Evolutionary conservation across 1,284 basidiomycete species (phyloP).

Genomic region (Mycosarcoma mackinlayi): DNA sequence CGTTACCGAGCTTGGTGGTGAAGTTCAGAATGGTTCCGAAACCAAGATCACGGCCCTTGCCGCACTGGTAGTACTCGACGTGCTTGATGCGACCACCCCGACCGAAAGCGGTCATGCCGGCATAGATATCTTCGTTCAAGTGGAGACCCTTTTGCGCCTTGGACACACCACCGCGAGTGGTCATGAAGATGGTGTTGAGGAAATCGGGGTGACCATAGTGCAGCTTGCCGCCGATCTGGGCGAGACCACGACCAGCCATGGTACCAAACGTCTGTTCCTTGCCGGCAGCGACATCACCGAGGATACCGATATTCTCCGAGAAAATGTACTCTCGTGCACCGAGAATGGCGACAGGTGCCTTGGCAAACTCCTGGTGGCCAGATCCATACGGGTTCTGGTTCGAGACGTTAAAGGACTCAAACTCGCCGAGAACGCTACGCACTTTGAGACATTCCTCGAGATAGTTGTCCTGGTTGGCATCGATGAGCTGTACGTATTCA

Average conservation of each 20-base stretch:
- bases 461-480: conserved; percentile 99
- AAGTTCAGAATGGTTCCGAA: conserved; percentile 99
- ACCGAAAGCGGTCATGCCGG: conserved; percentile 97
- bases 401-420: conserved; percentile 90
- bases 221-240: conserved; percentile 97
- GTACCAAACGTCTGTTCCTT: conserved; percentile 99
- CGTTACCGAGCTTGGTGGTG: conserved; percentile 99
- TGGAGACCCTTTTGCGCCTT: conserved; percentile 99
- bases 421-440: conserved; percentile 96
- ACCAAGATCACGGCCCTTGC: conserved; percentile 97
- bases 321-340: conserved; percentile 99
- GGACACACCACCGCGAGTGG: conserved; percentile 95
- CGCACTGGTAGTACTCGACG: conserved; percentile 96
- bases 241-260: conserved; percentile 89
- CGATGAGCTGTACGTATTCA: conserved; percentile 98
- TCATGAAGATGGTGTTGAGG: conserved; percentile 98
- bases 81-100: conserved; percentile 98
- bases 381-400: conserved; percentile 92
- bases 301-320: conserved; percentile 99
- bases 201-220: conserved; percentile 99
- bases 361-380: conserved; percentile 74
- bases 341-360: conserved; percentile 92
- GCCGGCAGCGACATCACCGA: conserved; percentile 96
- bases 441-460: conserved; percentile 99
- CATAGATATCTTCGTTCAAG: conserved; percentile 99